Conservation (phyloP, 352 stramenopile genomes). For the Phytophthora idaei region DNA sequence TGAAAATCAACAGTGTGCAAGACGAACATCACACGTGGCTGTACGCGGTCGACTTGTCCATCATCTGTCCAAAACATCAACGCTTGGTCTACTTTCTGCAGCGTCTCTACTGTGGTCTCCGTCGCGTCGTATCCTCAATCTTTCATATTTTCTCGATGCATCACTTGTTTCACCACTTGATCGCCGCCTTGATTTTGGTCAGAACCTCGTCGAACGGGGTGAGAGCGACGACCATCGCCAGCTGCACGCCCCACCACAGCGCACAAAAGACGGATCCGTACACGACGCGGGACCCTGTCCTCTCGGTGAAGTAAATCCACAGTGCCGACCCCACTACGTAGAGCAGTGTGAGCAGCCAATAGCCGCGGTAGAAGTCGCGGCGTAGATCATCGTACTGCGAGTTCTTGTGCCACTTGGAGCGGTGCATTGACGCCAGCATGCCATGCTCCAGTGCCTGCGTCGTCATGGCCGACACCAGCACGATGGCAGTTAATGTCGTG, state of each 20-base stretch:
- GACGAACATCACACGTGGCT: neutral
- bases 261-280: constrained; percentile 64
- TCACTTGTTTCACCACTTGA: constrained; percentile 23
- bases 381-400: constrained; percentile 44
- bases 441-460: constrained; percentile 72
- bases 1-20: neutral
- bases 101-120: neutral
- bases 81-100: neutral
- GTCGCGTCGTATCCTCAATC: neutral
- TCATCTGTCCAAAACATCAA: neutral
- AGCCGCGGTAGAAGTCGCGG: constrained; percentile 65
- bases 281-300: constrained; percentile 42
- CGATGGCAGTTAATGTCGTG: constrained; percentile 23
- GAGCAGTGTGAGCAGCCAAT: constrained; percentile 59
- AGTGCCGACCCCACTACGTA: constrained; percentile 44
- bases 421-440: constrained; percentile 53
- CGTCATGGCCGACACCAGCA: constrained; percentile 62
- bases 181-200: constrained; percentile 29
- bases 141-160: neutral
- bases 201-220: constrained; percentile 66
- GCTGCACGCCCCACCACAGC: constrained; percentile 58
- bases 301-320: constrained; percentile 74
- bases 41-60: neutral
- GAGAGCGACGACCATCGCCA: constrained; percentile 59
- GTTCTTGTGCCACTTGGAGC: constrained; percentile 53